Percentiles rank a stretch among this genome's conserved stretches.
These are phyloP conservation scores for Geranium rotundifolium DNA, from an alignment of 345 rosid species.

Conservation along the genomic window DNA sequence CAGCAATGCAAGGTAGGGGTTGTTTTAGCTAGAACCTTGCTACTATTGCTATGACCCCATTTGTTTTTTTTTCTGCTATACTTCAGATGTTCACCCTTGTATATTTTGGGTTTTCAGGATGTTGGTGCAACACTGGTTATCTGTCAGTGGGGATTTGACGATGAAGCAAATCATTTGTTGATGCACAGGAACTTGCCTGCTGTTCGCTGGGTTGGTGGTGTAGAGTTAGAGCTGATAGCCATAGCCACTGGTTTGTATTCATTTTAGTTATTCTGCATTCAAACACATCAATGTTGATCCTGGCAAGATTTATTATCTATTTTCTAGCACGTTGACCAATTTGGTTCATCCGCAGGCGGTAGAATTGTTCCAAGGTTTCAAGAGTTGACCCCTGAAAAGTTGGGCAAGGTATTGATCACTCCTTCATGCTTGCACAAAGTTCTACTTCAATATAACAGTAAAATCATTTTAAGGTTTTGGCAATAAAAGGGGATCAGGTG, in stretches of 20 bases:
- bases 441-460: not conserved
- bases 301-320: not conserved
- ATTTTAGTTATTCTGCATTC: not conserved
- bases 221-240: slow-evolving; percentile 93
- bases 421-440: not conserved
- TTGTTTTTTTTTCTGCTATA: not conserved
- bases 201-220: slow-evolving; percentile 99
- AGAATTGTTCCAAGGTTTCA: slow-evolving; percentile 97
- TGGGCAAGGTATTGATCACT: slow-evolving; percentile 56
- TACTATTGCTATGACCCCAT: not conserved
- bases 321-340: slow-evolving; percentile 5
- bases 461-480: not conserved
- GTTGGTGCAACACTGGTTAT: slow-evolving; percentile 93
- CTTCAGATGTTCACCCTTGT: not conserved
- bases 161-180: slow-evolving; percentile 92
- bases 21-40: not conserved
- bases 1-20: slow-evolving; percentile 75
- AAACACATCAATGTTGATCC: not conserved
- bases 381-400: slow-evolving; percentile 87
- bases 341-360: slow-evolving; percentile 46
- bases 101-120: slow-evolving; percentile 40
- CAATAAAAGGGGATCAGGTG: not conserved
- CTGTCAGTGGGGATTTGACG: slow-evolving; percentile 99
- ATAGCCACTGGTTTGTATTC: slow-evolving; percentile 70
- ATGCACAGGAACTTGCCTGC: slow-evolving; percentile 97